phyloP scores from a whole-genome alignment of 2,329 filamentous ascomycete genomes.

The Simplicillium aogashimaense region DNA sequence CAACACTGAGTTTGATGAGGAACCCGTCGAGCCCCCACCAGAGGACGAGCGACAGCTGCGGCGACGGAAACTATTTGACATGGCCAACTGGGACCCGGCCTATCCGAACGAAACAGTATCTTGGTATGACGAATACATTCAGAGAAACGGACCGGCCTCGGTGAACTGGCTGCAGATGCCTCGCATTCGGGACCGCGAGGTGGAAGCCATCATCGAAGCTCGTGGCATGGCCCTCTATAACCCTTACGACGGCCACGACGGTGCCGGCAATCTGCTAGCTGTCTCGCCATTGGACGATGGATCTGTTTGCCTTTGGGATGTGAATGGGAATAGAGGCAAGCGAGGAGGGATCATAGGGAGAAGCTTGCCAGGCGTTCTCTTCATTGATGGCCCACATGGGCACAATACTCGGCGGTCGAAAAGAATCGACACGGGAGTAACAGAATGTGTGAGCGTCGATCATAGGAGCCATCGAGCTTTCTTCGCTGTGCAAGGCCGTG shows the following conservation, averaged over 20 bases:
- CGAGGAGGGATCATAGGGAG: constrained; percentile 55
- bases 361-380: constrained; percentile 59
- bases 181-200: constrained; percentile 26
- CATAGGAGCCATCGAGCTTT: constrained; percentile 58
- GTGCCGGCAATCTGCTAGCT: constrained; percentile 38
- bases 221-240: constrained; percentile 63
- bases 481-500: constrained; percentile 66
- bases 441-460: constrained; percentile 77
- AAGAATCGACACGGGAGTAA: constrained; percentile 61
- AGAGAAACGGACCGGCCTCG: constrained; percentile 63
- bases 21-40: constrained; percentile 10
- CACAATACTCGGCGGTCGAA: constrained; percentile 41
- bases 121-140: constrained; percentile 87
- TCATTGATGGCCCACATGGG: constrained; percentile 37
- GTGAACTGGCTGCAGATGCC: constrained; percentile 70
- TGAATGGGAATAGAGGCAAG: constrained; percentile 42
- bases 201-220: constrained; percentile 48
- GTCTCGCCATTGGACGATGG: constrained; percentile 79
- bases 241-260: constrained; percentile 38
- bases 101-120: constrained; percentile 62
- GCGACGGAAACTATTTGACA: constrained; percentile 33
- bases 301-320: constrained; percentile 79
- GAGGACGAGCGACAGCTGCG: constrained; percentile 13
- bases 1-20: neutral
- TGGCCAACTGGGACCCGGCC: constrained; percentile 76